Evolutionary conservation across 805 yeast genomes (phyloP), one percentile per base, ranked within the genome.

Genomic region (Candida nemodendra): DNA sequence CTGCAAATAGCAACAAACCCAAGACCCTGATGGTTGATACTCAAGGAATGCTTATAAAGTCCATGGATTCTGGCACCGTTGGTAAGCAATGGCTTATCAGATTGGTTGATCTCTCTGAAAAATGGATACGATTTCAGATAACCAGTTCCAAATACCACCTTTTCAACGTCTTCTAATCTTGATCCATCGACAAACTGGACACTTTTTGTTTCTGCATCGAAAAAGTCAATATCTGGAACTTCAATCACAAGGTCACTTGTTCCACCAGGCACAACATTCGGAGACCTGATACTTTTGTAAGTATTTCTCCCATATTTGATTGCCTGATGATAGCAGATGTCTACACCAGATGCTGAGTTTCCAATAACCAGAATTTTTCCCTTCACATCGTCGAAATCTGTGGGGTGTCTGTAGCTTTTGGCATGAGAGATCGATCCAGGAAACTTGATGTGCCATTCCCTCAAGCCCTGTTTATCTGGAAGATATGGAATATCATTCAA

Each of bases 261-360:
- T 2, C 76, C 76, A 3, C 75, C 70, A 4, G 78, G 76, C 35
- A 68, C 48, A 14, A 51, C 36, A 42, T 64, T 62, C 19, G 64
- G 69, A 1, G 78, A 70, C 45, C 84, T 64, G 11, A 69, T 62
- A 9, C 81, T 71, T 42, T 77, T 71, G 51, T 70, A 68, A 11
- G 80, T 64, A 6, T 53, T 57, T 34, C 60, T 65, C 16, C 68
- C 59, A 30, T 74, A 62, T 3, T 42, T 53, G 2, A 66, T 63
- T 1, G 79, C 74, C 14, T 81, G 53, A 53, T 84, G 90, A 39
- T 70, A 72, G 2, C 87, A 75, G 28, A 84, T 65, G 51, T 86
- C 95, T 11, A 77, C 71, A 11, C 88, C 95, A 26, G 86, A 78
- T 2, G 90, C 81, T 4, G 81, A 78, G 48, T 79, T 81, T 0